Conservation (phyloP, 768 basidiomycete species). For the Lepiota subincarnata region DNA sequence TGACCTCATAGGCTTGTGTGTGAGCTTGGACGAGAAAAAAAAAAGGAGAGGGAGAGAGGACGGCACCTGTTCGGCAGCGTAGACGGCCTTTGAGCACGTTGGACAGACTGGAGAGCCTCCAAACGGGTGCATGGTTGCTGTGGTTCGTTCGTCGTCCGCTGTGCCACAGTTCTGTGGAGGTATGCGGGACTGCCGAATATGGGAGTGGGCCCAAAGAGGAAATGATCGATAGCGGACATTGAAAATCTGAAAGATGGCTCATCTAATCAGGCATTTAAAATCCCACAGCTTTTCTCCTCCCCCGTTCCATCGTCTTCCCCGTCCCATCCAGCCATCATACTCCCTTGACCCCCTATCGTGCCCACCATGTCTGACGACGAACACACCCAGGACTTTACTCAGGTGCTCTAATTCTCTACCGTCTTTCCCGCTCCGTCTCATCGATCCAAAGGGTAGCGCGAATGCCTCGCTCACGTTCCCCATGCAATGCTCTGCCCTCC, state of each 20-base stretch:
- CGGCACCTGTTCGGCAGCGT: constrained; percentile 83
- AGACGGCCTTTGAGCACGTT: constrained; percentile 70
- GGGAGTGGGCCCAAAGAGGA: not conserved
- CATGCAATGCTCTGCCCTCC: constrained; percentile 96
- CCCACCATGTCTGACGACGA: constrained; percentile 93
- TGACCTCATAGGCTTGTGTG: constrained; percentile 48
- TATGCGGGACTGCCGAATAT: not conserved
- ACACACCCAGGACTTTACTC: constrained; percentile 77
- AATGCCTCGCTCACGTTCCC: constrained; percentile 79
- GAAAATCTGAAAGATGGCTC: constrained; percentile 32
- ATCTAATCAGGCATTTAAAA: constrained; percentile 13
- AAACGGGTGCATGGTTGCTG: constrained; percentile 43
- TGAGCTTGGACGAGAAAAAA: not conserved
- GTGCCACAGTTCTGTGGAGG: too few species aligned
- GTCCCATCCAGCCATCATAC: constrained; percentile 12
- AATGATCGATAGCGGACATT: constrained; percentile 28
- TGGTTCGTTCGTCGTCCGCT: too few species aligned
- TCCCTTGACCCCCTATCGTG: too few species aligned
- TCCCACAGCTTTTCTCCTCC: constrained; percentile 13
- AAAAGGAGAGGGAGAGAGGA: not conserved
- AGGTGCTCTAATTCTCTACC: constrained; percentile 37
- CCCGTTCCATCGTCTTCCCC: constrained; percentile 21
- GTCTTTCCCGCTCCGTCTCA: constrained; percentile 6
- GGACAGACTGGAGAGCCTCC: constrained; percentile 72
- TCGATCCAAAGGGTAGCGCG: constrained; percentile 49